Evolutionary conservation across 208 protist genomes (phyloP).

Genomic region (Acanthamoeba lenticulata): DNA sequence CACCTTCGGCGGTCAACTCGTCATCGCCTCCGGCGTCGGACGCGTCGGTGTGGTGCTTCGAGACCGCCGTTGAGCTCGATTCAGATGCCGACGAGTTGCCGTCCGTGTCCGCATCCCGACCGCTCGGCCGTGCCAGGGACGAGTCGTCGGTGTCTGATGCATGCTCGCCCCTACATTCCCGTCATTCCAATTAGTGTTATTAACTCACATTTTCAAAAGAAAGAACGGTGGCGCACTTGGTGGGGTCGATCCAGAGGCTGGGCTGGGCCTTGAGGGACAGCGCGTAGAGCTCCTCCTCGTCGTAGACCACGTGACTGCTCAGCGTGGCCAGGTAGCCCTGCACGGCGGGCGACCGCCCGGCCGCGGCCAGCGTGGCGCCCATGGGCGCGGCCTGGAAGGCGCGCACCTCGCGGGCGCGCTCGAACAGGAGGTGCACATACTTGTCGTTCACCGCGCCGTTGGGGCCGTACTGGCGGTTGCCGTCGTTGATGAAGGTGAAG

Average conservation of each 20-base stretch:
- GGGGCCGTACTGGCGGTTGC: not conserved
- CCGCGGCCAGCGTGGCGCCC: not conserved
- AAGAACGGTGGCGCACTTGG: not conserved
- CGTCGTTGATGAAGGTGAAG: slow-evolving; percentile 61
- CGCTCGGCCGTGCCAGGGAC: no score
- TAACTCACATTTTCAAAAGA: no score
- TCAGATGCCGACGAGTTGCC: no score
- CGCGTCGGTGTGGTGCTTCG: no score
- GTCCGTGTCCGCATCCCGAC: no score
- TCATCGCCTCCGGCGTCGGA: no score
- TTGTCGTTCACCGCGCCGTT: not conserved
- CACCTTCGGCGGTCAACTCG: no score
- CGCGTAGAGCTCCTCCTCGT: slow-evolving; percentile 8
- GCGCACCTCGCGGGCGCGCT: not conserved
- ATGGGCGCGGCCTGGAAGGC: not conserved
- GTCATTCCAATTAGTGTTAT: no score
- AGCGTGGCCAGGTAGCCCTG: not conserved
- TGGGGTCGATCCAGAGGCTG: not conserved
- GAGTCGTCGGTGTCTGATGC: no score
- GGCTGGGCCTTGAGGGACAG: slow-evolving; percentile 34
- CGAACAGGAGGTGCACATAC: not conserved
- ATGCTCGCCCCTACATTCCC: no score
- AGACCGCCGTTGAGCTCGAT: no score
- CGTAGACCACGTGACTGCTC: not conserved
- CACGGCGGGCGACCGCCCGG: not conserved